A percentile compares a stretch with the other conserved stretches of the same genome.
Conservation (phyloP, 148 eudicot genomes). For the Rhododendron vialii region DNA sequence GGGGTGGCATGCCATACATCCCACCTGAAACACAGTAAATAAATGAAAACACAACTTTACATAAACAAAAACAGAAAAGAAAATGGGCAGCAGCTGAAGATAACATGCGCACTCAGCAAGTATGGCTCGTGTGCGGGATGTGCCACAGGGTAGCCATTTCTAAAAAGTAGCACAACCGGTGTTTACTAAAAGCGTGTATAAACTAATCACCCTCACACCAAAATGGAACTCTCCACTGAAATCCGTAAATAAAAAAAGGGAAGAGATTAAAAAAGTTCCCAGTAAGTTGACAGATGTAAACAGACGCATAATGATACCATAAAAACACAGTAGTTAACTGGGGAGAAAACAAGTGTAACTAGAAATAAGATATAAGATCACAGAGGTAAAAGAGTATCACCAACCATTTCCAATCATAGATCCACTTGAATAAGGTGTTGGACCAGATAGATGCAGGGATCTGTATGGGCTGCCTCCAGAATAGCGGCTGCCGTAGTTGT, state of each 20-base stretch:
- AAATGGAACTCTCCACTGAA: background rate
- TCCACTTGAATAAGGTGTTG: conserved; percentile 71
- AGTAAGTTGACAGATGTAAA: background rate
- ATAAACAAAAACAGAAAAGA: background rate
- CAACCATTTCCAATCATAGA: conserved; percentile 75
- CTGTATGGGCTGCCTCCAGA: conserved; percentile 91
- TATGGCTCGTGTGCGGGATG: background rate
- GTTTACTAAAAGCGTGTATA: background rate
- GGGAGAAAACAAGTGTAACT: too few species aligned
- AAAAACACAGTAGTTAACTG: background rate
- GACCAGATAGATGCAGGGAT: conserved; percentile 64
- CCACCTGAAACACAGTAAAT: conserved; percentile 47
- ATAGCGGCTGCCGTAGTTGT: conserved; percentile 60
- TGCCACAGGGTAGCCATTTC: background rate
- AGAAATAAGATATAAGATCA: background rate
- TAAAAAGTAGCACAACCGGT: background rate
- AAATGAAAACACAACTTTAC: background rate
- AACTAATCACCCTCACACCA: background rate
- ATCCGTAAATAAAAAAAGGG: background rate
- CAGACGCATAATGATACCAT: background rate
- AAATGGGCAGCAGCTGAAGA: background rate
- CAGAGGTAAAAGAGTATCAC: background rate
- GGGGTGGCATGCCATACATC: conserved; percentile 78
- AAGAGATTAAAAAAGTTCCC: background rate
- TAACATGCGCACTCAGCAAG: background rate